Percentiles rank a stretch among this genome's conserved stretches.
Evolutionary conservation across 352 stramenopile genomes (phyloP).

Genomic region (Saprolegnia diclina): DNA sequence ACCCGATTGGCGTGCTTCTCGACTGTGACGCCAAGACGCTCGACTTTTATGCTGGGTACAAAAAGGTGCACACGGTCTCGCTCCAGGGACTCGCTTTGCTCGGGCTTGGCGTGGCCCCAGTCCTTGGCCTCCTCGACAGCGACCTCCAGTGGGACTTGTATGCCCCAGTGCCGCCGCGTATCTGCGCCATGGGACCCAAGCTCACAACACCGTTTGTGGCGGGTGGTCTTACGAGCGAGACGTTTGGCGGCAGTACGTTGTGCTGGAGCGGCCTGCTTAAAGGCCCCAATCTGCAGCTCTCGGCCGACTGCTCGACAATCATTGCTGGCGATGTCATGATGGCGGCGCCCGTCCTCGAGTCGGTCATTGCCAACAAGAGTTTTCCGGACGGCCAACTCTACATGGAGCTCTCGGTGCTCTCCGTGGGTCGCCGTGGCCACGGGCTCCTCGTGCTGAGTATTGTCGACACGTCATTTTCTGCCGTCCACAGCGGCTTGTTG

Average conservation of each 20-base stretch:
- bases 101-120: slow-evolving; percentile 41
- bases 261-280: slow-evolving; percentile 58
- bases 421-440: not conserved
- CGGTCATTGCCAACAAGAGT: slow-evolving; percentile 21
- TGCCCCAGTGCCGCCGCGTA: slow-evolving; percentile 46
- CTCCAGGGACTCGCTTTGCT: slow-evolving; percentile 30
- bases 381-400: slow-evolving; percentile 22
- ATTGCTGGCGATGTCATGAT: slow-evolving; percentile 44
- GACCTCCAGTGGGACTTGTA: slow-evolving; percentile 64
- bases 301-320: slow-evolving; percentile 46
- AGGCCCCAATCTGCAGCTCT: slow-evolving; percentile 42
- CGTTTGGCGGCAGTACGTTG: slow-evolving; percentile 54
- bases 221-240: slow-evolving; percentile 51
- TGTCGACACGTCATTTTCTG: slow-evolving; percentile 13
- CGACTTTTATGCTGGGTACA: slow-evolving; percentile 49
- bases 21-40: slow-evolving; percentile 47
- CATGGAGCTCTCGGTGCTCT: slow-evolving; percentile 14
- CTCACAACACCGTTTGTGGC: slow-evolving; percentile 56
- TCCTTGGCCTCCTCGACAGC: slow-evolving; percentile 50
- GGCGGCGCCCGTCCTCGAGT: slow-evolving; percentile 4
- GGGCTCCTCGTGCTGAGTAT: slow-evolving; percentile 12
- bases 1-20: slow-evolving; percentile 25
- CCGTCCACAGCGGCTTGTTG: not conserved
- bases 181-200: slow-evolving; percentile 46
- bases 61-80: slow-evolving; percentile 34